Evolutionary conservation across 371 early-diverging fungal species (phyloP), one percentile per base, ranked within the genome.

Genomic region (Quaeritorhiza haematococci): DNA sequence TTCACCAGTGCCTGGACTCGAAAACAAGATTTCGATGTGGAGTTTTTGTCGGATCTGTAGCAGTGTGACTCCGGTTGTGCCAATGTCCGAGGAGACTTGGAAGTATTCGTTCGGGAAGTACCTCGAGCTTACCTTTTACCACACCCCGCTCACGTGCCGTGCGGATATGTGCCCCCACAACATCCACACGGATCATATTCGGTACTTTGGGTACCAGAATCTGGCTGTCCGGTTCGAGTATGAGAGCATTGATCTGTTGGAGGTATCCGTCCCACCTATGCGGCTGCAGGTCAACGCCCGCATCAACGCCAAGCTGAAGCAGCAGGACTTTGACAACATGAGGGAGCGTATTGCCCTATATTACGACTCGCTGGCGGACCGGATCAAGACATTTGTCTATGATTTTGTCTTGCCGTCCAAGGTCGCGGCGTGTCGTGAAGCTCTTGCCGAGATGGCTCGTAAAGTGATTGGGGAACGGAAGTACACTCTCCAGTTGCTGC

Each of bases 71-170:
- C 91, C 88, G 0, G 81, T 81, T 1, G 72, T 84, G 0, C 83
- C 80, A 3, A 86, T 97, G 83, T 85, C 93, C 0, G 87, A 87
- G 19, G 84, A 91, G 24, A 77, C 91, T n/a, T 91, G 90, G 83
- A 83, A 88, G 49, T 90, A 87, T 58, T 96, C 96, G 8, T 93
- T 94, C 76, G 98, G 95, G 24, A 96, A 96, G 71, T 96, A 89
- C 56, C 65, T 97, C 41, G 98, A 97, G 66, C 72, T 92, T 3
- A 72, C 85, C 3, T 91, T 92, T 52, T 93, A 95, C 71, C 84
- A 84, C 53, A 73, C 73, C 15, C 74, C 75, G n/a, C 32, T 69
- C 60, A 1, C 73, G 61, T 85, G 88, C 38, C 79, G 90, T 10
- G 85, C 90, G 13, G 78, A 82, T 56, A 73, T 86, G 6, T 97